Percentiles rank a stretch among this genome's conserved stretches.
These are phyloP conservation scores for Vitis cinerea DNA, from an alignment of 164 flowering plant species.

Conservation along the genomic window DNA sequence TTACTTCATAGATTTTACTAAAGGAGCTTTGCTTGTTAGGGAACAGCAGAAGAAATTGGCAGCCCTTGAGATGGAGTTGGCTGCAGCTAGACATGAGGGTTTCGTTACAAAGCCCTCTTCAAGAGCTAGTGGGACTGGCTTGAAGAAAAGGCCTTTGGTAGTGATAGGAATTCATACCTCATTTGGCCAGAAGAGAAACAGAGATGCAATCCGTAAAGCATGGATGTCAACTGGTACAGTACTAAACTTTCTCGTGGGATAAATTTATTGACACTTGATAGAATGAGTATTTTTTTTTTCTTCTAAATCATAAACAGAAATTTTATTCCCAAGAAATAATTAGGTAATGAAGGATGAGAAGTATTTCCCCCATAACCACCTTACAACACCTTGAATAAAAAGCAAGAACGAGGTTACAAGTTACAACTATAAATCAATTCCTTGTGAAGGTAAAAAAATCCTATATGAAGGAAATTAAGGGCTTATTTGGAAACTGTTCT, in stretches of 20 bases:
- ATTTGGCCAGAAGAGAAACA: slow-evolving; percentile 70
- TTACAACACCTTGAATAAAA: too few relatives aligned
- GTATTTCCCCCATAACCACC: too few relatives aligned
- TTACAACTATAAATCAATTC: too few relatives aligned
- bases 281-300: too few relatives aligned
- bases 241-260: slow-evolving; percentile 3
- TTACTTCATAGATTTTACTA: not conserved
- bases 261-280: not conserved
- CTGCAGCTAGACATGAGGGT: slow-evolving; percentile 75
- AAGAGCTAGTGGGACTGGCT: slow-evolving; percentile 29
- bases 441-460: too few relatives aligned
- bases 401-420: too few relatives aligned
- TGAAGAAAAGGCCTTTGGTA: slow-evolving; percentile 53
- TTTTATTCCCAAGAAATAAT: too few relatives aligned
- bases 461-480: too few relatives aligned
- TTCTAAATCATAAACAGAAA: too few relatives aligned
- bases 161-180: slow-evolving; percentile 75
- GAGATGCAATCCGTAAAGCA: slow-evolving; percentile 86
- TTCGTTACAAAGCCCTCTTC: slow-evolving; percentile 50
- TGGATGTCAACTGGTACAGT: slow-evolving; percentile 87
- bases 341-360: too few relatives aligned
- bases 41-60: slow-evolving; percentile 78
- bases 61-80: slow-evolving; percentile 77
- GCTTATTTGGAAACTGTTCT: too few relatives aligned
- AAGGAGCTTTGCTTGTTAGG: slow-evolving; percentile 32